phyloP scores from a whole-genome alignment of 2,329 filamentous ascomycete species.

The Thermoascus crustaceus region DNA sequence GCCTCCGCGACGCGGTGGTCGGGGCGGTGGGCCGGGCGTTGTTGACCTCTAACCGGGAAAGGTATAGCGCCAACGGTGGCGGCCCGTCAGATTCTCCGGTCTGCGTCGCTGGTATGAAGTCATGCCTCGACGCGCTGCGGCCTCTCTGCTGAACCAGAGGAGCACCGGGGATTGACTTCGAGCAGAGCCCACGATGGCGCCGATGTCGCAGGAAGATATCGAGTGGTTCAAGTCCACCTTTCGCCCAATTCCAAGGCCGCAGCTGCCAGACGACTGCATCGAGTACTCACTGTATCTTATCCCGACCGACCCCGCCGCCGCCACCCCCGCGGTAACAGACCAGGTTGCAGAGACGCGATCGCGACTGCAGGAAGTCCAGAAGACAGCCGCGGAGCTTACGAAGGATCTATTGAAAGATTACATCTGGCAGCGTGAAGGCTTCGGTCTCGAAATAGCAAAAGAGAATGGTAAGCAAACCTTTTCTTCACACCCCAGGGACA shows the following conservation, averaged over 20 bases:
- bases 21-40: constrained; percentile 15
- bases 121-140: no score
- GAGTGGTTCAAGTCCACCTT: constrained; percentile 61
- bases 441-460: constrained; percentile 57
- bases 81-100: constrained; percentile 19
- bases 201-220: constrained; percentile 47
- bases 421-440: constrained; percentile 87
- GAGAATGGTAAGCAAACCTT: constrained; percentile 48
- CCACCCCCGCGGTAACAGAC: constrained; percentile 46
- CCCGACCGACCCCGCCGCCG: constrained; percentile 47
- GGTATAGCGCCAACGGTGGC: constrained; percentile 21
- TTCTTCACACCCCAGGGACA: constrained; percentile 4
- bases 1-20: constrained; percentile 17
- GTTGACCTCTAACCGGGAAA: constrained; percentile 35
- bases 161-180: constrained; percentile 10
- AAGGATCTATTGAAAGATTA: constrained; percentile 67
- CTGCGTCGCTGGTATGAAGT: constrained; percentile 25
- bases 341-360: constrained; percentile 47
- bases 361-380: constrained; percentile 64
- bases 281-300: constrained; percentile 76
- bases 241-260: constrained; percentile 54
- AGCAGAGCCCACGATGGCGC: constrained; percentile 26
- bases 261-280: constrained; percentile 72
- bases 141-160: no score
- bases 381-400: constrained; percentile 55